These are phyloP conservation scores for Podaxis sp. DNA, from an alignment of 768 basidiomycete species.

Conservation along the genomic window DNA sequence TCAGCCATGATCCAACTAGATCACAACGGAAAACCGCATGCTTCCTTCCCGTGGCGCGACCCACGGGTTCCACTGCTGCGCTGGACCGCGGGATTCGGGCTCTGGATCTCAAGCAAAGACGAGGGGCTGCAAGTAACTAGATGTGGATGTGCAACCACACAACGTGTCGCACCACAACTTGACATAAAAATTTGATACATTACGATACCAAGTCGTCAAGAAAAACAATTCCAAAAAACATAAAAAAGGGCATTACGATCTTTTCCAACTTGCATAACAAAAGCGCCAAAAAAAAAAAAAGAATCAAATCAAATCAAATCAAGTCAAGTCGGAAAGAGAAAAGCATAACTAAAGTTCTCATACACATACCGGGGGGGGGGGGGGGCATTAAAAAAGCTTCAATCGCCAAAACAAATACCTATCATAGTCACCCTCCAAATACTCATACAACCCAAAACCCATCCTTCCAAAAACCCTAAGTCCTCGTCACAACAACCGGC, in stretches of 20 bases:
- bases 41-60: no score
- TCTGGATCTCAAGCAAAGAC: no score
- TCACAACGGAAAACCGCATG: no score
- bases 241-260: background rate
- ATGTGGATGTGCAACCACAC: no score
- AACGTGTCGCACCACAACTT: no score
- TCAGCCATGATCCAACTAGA: no score
- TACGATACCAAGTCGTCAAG: background rate
- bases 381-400: background rate
- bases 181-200: background rate
- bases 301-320: background rate
- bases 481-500: background rate
- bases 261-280: background rate
- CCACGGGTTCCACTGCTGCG: no score
- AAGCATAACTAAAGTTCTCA: background rate
- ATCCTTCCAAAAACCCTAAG: no score
- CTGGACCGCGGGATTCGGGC: no score
- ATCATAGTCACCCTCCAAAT: background rate
- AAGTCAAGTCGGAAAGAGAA: background rate
- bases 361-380: background rate
- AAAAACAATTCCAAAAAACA: background rate
- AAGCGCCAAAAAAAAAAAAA: background rate
- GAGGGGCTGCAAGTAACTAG: no score
- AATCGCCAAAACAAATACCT: background rate
- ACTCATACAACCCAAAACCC: background rate